Conservation (phyloP, 306 rosid species). For the Chamaecrista fasciculata region DNA sequence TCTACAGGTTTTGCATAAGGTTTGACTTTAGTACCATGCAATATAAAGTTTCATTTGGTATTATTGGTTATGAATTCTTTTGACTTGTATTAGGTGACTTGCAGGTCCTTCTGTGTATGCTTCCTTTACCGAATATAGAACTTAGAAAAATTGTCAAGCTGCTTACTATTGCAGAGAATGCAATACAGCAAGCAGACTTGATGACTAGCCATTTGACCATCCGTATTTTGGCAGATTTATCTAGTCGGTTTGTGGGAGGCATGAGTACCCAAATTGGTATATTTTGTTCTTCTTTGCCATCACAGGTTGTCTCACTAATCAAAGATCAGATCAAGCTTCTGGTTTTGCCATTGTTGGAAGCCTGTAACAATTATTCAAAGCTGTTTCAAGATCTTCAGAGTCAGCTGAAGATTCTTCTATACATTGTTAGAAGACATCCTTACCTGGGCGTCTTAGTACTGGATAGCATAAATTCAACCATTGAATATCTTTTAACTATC, state of each 20-base stretch:
- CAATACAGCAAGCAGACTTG: conserved; percentile 28
- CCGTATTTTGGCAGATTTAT: conserved; percentile 42
- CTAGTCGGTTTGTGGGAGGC: conserved; percentile 25
- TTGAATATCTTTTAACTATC: conserved; percentile 30
- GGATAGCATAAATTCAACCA: conserved; percentile 39
- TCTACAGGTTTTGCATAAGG: conserved; percentile 46
- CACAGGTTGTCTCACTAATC: conserved; percentile 40
- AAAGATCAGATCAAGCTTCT: conserved; percentile 44
- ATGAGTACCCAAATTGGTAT: conserved; percentile 25
- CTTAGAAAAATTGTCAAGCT: conserved; percentile 35
- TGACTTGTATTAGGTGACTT: conserved; percentile 24
- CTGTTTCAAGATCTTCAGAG: conserved; percentile 32
- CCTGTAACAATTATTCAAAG: conserved; percentile 28
- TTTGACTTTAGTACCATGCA: conserved; percentile 16
- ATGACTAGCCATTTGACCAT: conserved; percentile 33
- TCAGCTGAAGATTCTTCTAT: conserved; percentile 44
- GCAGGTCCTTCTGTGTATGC: conserved; percentile 45
- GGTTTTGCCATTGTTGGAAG: conserved; percentile 31
- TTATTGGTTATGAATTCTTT: conserved; percentile 15
- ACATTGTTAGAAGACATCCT: conserved; percentile 34
- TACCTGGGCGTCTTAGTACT: conserved; percentile 36
- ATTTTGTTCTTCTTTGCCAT: conserved; percentile 36
- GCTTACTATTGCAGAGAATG: conserved; percentile 34
- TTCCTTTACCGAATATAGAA: conserved; percentile 25
- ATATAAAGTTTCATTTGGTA: conserved; percentile 3